A percentile compares a stretch with the other conserved stretches of the same genome.
These are phyloP conservation scores for Paecilomyces sp. DNA, from an alignment of 2,329 filamentous ascomycete genomes.

Conservation along the genomic window DNA sequence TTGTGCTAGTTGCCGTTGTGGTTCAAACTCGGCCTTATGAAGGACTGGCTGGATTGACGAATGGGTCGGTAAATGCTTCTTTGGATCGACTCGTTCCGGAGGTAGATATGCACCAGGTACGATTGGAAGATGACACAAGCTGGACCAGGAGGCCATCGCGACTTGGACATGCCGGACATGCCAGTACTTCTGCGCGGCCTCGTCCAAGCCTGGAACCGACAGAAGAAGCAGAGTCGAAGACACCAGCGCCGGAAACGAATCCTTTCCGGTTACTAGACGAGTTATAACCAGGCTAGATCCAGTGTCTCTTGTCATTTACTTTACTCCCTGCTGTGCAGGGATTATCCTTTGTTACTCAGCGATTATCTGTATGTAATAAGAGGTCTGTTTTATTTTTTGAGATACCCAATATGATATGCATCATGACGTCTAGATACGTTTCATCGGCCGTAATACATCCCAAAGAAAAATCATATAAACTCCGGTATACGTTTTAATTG, in stretches of 20 bases:
- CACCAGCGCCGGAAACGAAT: background rate
- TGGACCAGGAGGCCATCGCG: background rate
- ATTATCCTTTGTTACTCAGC: background rate
- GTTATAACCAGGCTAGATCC: background rate
- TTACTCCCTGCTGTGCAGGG: background rate
- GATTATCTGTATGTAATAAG: background rate
- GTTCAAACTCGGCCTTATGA: conserved; percentile 17
- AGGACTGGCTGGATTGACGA: background rate
- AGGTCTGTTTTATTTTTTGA: conserved; percentile 3
- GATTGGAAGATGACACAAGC: background rate
- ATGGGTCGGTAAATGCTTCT: background rate
- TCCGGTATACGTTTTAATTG: background rate
- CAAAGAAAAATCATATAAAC: background rate
- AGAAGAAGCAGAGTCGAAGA: background rate
- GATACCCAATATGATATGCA: background rate
- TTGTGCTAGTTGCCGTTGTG: conserved; percentile 22
- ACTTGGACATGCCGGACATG: background rate
- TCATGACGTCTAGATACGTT: background rate
- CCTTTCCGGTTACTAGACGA: background rate
- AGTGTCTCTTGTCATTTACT: background rate
- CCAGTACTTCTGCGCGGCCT: background rate
- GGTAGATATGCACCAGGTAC: conserved; percentile 5
- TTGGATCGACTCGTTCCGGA: background rate
- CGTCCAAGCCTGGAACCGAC: background rate
- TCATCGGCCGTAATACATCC: background rate